Evolutionary conservation across 1,139 yeast genomes (phyloP).

Genomic region (Taphrina populina): DNA sequence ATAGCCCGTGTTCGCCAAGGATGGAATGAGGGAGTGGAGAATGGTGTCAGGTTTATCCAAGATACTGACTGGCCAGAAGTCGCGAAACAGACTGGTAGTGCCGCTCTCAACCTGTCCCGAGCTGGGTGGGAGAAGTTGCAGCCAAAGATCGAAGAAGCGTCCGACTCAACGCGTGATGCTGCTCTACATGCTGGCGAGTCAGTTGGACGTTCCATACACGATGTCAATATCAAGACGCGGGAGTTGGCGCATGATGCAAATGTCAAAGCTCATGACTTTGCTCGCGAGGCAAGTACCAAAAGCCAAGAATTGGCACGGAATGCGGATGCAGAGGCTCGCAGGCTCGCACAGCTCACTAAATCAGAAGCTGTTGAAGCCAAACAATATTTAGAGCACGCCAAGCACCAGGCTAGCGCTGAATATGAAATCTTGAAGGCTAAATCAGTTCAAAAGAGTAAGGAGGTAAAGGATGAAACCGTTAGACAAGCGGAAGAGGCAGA

Average conservation of each 20-base stretch:
- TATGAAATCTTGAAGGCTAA: slow-evolving; percentile 6
- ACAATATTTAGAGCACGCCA: slow-evolving; percentile 9
- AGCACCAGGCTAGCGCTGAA: slow-evolving; percentile 11
- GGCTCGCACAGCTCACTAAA: slow-evolving; percentile 5
- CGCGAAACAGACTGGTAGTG: slow-evolving; percentile 14
- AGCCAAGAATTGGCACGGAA: slow-evolving; percentile 12
- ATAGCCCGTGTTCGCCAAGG: slow-evolving; percentile 24
- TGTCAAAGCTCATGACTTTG: background rate
- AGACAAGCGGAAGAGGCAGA: slow-evolving; percentile 11
- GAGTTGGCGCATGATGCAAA: background rate
- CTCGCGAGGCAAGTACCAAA: slow-evolving; percentile 10
- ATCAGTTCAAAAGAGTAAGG: slow-evolving; percentile 1
- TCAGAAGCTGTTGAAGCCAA: slow-evolving; percentile 14
- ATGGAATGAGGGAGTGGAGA: slow-evolving; percentile 26
- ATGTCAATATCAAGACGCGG: background rate
- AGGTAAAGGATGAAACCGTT: slow-evolving; percentile 10
- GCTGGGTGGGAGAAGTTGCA: slow-evolving; percentile 13
- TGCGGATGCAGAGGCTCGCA: slow-evolving; percentile 4
- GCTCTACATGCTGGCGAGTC: slow-evolving; percentile 10
- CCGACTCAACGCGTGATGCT: slow-evolving; percentile 19
- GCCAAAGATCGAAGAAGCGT: slow-evolving; percentile 19
- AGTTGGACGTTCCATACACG: slow-evolving; percentile 7
- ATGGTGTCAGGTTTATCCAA: slow-evolving; percentile 17
- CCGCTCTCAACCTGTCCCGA: slow-evolving; percentile 4
- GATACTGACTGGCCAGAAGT: slow-evolving; percentile 16